Evolutionary conservation across 208 protist genomes (phyloP).

Genomic region (Tritrichomonas foetus): DNA sequence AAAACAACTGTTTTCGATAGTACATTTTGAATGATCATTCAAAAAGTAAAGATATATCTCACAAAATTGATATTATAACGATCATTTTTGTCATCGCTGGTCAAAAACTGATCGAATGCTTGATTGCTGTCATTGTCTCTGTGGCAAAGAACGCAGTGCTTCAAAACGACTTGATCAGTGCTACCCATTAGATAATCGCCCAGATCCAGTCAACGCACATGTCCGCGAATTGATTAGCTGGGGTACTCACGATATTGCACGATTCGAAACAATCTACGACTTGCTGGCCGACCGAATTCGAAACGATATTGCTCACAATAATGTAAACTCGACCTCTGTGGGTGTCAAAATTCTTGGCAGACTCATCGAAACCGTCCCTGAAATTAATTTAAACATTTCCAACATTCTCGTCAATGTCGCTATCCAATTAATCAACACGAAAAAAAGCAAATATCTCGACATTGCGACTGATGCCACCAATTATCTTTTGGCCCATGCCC

Average conservation of each 20-base stretch:
- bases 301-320: background rate
- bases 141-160: background rate
- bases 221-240: slow-evolving; percentile 19
- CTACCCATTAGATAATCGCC: background rate
- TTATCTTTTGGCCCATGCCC: background rate
- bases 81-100: no score
- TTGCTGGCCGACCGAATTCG: background rate
- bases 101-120: slow-evolving; percentile 19
- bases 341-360: background rate
- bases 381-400: background rate
- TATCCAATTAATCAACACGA: background rate
- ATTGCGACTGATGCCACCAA: background rate
- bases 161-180: background rate
- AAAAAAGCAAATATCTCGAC: background rate
- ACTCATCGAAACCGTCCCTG: background rate
- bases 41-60: no score
- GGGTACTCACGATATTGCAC: background rate
- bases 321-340: background rate
- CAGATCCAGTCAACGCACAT: background rate
- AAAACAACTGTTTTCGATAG: no score
- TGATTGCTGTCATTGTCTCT: slow-evolving; percentile 1
- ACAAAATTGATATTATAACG: no score
- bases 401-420: background rate
- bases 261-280: background rate
- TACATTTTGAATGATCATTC: no score